Evolutionary conservation across 805 yeast genomes (phyloP).

Genomic region (Candida argentea): DNA sequence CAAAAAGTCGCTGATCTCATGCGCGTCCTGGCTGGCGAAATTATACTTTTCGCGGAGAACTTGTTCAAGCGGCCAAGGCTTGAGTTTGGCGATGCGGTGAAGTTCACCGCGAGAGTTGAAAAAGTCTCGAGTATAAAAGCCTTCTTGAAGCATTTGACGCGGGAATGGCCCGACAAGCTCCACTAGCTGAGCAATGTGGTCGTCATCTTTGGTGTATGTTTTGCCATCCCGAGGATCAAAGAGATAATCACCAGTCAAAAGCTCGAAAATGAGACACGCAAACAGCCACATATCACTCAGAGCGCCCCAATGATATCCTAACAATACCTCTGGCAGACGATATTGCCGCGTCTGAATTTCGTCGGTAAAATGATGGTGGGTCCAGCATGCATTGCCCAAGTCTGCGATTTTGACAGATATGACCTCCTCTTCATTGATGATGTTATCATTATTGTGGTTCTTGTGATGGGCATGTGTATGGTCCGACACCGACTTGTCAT

Average conservation of each 20-base stretch:
- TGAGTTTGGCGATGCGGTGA: conserved; percentile 68
- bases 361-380: conserved; percentile 51
- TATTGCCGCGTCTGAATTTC: conserved; percentile 64
- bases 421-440: conserved; percentile 10
- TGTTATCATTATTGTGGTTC: conserved; percentile 1
- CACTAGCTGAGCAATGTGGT: conserved; percentile 90
- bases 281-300: conserved; percentile 94
- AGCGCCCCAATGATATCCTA: conserved; percentile 77
- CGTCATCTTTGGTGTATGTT: conserved; percentile 81
- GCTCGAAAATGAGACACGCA: conserved; percentile 84
- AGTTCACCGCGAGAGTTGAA: conserved; percentile 63
- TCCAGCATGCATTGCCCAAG: conserved; percentile 63
- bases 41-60: conserved; percentile 84
- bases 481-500: conserved; percentile 2
- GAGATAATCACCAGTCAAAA: conserved; percentile 86
- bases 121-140: conserved; percentile 51
- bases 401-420: conserved; percentile 52
- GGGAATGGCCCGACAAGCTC: conserved; percentile 73
- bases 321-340: conserved; percentile 52
- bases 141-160: conserved; percentile 42
- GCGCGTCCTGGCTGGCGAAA: conserved; percentile 56
- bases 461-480: conserved; percentile 5
- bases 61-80: conserved; percentile 80
- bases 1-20: conserved; percentile 64
- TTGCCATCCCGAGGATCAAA: conserved; percentile 83